phyloP scores from a whole-genome alignment of 768 basidiomycete species.

The Rhodosporidiobolus odoratus region DNA sequence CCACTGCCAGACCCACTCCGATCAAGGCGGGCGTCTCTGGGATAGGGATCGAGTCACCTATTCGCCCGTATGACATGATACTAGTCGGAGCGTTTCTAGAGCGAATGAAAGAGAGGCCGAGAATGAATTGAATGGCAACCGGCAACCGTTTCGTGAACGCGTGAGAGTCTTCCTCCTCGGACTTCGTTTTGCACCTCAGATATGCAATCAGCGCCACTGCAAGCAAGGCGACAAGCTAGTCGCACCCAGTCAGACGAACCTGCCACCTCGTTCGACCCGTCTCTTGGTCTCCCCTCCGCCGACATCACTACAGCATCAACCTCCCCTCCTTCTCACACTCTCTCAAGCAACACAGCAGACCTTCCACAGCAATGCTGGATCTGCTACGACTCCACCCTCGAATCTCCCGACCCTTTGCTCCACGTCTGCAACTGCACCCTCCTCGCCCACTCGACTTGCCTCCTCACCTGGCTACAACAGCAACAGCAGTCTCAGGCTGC shows the following conservation, averaged over 20 bases:
- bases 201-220: neutral
- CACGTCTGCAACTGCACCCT: conserved; percentile 40
- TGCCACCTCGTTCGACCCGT: neutral
- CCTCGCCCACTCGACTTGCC: conserved; percentile 34
- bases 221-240: neutral
- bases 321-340: neutral
- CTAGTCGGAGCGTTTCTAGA: too few relatives aligned
- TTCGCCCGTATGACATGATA: too few relatives aligned
- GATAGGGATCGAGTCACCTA: too few relatives aligned
- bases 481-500: neutral
- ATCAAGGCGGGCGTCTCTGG: too few relatives aligned
- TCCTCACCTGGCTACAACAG: conserved; percentile 35
- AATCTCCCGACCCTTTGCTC: conserved; percentile 1
- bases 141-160: too few relatives aligned
- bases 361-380: conserved; percentile 39
- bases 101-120: too few relatives aligned
- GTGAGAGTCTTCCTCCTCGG: too few relatives aligned
- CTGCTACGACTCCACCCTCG: conserved; percentile 35
- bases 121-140: too few relatives aligned
- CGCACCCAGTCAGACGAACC: too few relatives aligned
- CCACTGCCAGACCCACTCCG: neutral
- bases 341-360: neutral
- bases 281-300: neutral
- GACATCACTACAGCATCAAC: neutral
- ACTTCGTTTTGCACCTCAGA: too few relatives aligned